Conservation (phyloP, 768 basidiomycete species). For the Rhizopogon vinicolor region DNA sequence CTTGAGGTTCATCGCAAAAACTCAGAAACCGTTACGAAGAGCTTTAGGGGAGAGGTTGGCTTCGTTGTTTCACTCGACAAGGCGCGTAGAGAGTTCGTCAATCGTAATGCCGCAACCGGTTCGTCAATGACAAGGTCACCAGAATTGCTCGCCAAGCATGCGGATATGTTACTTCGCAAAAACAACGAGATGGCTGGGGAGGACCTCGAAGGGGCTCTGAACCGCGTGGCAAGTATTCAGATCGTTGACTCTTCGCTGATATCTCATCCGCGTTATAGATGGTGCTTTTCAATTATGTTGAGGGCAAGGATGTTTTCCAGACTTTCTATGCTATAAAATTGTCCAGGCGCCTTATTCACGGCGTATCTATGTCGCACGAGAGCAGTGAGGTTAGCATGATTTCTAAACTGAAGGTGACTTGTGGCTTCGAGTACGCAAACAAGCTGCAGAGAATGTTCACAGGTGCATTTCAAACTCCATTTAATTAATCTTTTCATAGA, state of each 20-base stretch:
- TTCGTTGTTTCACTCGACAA: constrained; percentile 92
- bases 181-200: constrained; percentile 92
- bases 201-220: constrained; percentile 83
- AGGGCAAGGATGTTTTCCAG: constrained; percentile 97
- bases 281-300: constrained; percentile 95
- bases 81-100: constrained; percentile 93
- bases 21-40: constrained; percentile 78
- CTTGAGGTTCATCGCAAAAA: constrained; percentile 91
- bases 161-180: constrained; percentile 85
- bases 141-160: constrained; percentile 87
- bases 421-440: constrained; percentile 94
- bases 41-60: constrained; percentile 88
- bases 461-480: constrained; percentile 38
- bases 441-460: constrained; percentile 97
- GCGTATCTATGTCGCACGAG: constrained; percentile 90
- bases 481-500: constrained; percentile 43
- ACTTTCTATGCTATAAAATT: constrained; percentile 94
- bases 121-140: constrained; percentile 82
- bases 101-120: constrained; percentile 85
- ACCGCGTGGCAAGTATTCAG: constrained; percentile 67
- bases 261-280: constrained; percentile 50
- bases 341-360: constrained; percentile 86
- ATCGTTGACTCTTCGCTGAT: background rate
- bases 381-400: constrained; percentile 92
- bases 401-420: constrained; percentile 91